A percentile compares a stretch with the other conserved stretches of the same genome.
These are phyloP conservation scores for Hypoxylon fuscum DNA, from an alignment of 495 filamentous ascomycete species.

Conservation along the genomic window DNA sequence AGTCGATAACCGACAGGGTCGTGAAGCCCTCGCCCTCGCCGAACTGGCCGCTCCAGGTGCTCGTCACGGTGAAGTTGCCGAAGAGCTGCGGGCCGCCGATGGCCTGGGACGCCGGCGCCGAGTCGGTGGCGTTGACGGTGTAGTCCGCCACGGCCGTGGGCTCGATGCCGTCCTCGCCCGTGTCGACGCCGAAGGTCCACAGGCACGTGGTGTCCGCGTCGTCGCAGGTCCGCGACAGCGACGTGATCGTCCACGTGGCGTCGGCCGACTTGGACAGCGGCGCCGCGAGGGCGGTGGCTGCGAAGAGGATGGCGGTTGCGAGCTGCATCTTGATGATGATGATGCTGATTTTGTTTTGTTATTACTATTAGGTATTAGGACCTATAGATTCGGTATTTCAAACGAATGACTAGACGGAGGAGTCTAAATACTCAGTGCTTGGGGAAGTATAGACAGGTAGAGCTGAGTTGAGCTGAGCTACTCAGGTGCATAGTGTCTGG, in stretches of 20 bases:
- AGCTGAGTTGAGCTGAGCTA: conserved; percentile 12
- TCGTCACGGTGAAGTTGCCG: conserved; percentile 61
- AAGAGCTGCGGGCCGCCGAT: conserved; percentile 52
- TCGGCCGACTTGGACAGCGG: conserved; percentile 53
- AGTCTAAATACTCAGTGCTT: neutral
- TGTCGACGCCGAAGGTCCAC: conserved; percentile 59
- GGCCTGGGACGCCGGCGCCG: conserved; percentile 49
- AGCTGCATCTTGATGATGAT: conserved; percentile 57
- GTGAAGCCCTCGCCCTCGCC: conserved; percentile 63
- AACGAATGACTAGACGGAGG: conserved; percentile 15
- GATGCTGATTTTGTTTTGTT: conserved; percentile 1
- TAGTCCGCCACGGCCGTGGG: conserved; percentile 48
- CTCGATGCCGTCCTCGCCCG: conserved; percentile 40
- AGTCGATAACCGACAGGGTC: conserved; percentile 59
- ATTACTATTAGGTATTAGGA: conserved; percentile 4
- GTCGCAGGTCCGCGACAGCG: conserved; percentile 60
- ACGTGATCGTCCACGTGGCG: conserved; percentile 58
- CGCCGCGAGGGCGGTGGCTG: conserved; percentile 52
- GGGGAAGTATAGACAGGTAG: neutral
- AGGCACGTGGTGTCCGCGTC: conserved; percentile 54
- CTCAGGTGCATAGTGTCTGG: conserved; percentile 4
- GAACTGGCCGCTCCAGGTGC: conserved; percentile 66
- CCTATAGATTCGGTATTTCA: neutral
- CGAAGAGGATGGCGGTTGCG: conserved; percentile 50
- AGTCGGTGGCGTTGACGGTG: conserved; percentile 48